Evolutionary conservation across 129 eudicot species (phyloP).

Genomic region (Ambrosia trifida): DNA sequence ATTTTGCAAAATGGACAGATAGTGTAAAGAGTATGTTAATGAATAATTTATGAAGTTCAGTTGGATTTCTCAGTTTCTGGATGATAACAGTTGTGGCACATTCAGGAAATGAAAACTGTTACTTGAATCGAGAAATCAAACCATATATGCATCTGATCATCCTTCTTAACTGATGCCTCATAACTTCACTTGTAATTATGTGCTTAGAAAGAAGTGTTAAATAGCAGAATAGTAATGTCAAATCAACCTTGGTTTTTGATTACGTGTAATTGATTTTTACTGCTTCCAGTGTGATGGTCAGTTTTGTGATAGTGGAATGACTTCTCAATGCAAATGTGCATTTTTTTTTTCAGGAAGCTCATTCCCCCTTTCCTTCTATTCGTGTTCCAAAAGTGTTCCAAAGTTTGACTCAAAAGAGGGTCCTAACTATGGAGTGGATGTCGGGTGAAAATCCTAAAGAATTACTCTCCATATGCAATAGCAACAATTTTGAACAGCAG

Average conservation of each 20-base stretch:
- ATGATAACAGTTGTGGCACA: constrained; percentile 12
- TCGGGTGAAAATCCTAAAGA: constrained; percentile 92
- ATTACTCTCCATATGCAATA: constrained; percentile 50
- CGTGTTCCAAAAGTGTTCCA: constrained; percentile 68
- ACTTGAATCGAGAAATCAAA: constrained; percentile 5
- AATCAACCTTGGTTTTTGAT: constrained; percentile 19
- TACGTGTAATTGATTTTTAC: neutral
- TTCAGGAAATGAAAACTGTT: constrained; percentile 7
- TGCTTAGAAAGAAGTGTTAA: constrained; percentile 5
- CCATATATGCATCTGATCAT: neutral
- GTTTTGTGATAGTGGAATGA: neutral
- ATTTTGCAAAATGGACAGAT: constrained; percentile 21
- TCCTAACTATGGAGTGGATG: constrained; percentile 98
- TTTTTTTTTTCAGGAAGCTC: constrained; percentile 67
- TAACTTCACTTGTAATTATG: neutral
- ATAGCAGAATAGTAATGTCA: constrained; percentile 10
- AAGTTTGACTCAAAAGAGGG: constrained; percentile 62
- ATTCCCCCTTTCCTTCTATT: constrained; percentile 69
- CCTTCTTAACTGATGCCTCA: neutral
- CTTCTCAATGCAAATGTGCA: constrained; percentile 10
- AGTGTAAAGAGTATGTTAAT: neutral
- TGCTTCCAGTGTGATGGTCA: constrained; percentile 18
- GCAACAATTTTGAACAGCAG: constrained; percentile 30
- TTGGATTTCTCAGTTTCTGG: constrained; percentile 12
- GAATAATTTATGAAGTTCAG: constrained; percentile 11